Percentiles rank a stretch among this genome's conserved stretches.
These are phyloP conservation scores for Sechiopsis laciniata DNA, from an alignment of 306 rosid genomes.

Conservation along the genomic window DNA sequence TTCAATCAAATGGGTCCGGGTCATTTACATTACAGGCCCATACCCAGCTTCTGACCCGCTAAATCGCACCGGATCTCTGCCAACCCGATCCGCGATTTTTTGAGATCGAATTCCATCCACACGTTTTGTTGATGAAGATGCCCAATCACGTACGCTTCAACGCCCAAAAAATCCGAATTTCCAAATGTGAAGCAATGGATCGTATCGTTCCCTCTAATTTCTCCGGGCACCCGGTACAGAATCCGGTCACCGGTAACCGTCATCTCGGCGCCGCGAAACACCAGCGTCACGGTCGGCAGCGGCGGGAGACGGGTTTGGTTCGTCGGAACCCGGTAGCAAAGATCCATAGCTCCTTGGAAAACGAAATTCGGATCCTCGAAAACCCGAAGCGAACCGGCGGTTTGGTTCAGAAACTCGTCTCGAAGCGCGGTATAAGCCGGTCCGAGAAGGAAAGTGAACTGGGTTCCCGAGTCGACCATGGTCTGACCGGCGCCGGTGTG, in stretches of 20 bases:
- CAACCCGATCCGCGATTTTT: constrained; percentile 54
- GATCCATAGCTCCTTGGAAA: constrained; percentile 71
- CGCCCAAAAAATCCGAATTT: constrained; percentile 70
- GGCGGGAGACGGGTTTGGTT: constrained; percentile 30
- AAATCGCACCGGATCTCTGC: constrained; percentile 53
- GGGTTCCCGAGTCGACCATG: constrained; percentile 84
- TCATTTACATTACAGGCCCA: constrained; percentile 15
- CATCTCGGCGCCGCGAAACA: constrained; percentile 69
- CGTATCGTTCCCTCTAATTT: constrained; percentile 39
- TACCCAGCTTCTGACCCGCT: constrained; percentile 34
- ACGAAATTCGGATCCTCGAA: constrained; percentile 54
- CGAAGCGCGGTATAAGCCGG: constrained; percentile 46
- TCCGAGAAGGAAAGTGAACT: constrained; percentile 73
- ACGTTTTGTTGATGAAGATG: constrained; percentile 79
- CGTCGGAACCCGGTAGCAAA: constrained; percentile 52
- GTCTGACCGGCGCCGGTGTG: constrained; percentile 90
- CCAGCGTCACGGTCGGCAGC: constrained; percentile 51
- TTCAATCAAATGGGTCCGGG: constrained; percentile 18
- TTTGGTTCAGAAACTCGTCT: constrained; percentile 49
- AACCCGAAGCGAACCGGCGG: constrained; percentile 28
- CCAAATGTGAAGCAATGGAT: constrained; percentile 78
- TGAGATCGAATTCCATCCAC: constrained; percentile 81
- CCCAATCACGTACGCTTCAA: constrained; percentile 71
- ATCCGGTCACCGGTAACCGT: constrained; percentile 40
- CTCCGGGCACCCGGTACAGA: constrained; percentile 47